A percentile compares a stretch with the other conserved stretches of the same genome.
phyloP scores from a whole-genome alignment of 2,329 filamentous ascomycete species.

The Alternaria rosae region DNA sequence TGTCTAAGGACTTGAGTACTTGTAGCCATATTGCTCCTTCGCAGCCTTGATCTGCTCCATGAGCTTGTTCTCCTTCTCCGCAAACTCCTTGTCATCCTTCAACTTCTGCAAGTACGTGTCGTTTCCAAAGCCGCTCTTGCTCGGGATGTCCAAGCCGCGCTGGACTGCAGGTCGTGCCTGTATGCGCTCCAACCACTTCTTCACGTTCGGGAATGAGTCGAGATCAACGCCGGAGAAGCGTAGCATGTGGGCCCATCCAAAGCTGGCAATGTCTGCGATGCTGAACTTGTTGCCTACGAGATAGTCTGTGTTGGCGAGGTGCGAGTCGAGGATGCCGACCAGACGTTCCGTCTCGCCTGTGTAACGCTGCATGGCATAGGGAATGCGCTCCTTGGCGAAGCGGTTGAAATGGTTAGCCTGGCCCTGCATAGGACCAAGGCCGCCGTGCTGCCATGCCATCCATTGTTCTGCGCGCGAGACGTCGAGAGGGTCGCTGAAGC shows the following conservation, averaged over 20 bases:
- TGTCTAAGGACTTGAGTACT: conserved; percentile 50
- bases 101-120: conserved; percentile 51
- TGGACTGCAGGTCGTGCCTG: conserved; percentile 53
- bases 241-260: conserved; percentile 54
- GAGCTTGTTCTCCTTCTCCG: conserved; percentile 54
- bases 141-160: conserved; percentile 49
- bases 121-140: conserved; percentile 53
- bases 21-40: conserved; percentile 57
- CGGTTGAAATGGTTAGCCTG: conserved; percentile 53
- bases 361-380: conserved; percentile 56
- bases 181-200: conserved; percentile 56
- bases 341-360: conserved; percentile 58
- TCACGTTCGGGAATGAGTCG: conserved; percentile 52
- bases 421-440: conserved; percentile 55
- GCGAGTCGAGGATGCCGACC: conserved; percentile 54
- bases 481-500: conserved; percentile 57
- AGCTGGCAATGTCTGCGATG: conserved; percentile 57
- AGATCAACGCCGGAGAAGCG: conserved; percentile 53
- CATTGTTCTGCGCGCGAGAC: conserved; percentile 63
- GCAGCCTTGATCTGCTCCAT: conserved; percentile 49
- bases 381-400: conserved; percentile 53
- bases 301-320: conserved; percentile 52
- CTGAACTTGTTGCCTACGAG: conserved; percentile 57
- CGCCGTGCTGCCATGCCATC: conserved; percentile 66
- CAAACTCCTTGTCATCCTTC: conserved; percentile 58